Evolutionary conservation across 805 yeast species (phyloP), one percentile per base, ranked within the genome.

Genomic region (Torulaspora delbrueckii): DNA sequence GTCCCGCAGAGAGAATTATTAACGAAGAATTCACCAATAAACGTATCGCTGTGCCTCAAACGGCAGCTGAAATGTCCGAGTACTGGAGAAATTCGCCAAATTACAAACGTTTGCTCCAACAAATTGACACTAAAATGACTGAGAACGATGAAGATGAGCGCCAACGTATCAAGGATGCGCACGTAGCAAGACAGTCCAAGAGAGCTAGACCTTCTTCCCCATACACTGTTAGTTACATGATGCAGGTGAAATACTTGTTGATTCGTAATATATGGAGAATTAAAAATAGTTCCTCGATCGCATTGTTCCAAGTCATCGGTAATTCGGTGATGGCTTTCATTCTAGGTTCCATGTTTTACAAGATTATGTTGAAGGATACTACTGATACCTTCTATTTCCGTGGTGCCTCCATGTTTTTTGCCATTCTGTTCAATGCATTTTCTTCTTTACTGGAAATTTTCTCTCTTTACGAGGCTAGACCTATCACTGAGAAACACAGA

Each of bases 331-430:
- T 80, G 79, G 78, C 80, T 25, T 65, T 81, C 46, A 63, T 81
- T 31, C 60, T 77, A 36, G 71, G 81, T 26, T 80, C 86, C 1
- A 72, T 81, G 53, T 81, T 78, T 55, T 80, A 76, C 63, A 77
- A 79, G 53, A 56, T 78, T 51, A 62, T 59, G 50, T 41, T 46
- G 24, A 38, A 52, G 7, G 50, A 59, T 13, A 60, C 59, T 23
- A 75, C 85, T 0, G 63, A 56, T 0, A 72, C 79, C 2, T 75
- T 81, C 52, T 79, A 73, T 59, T 70, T 66, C 55, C 69, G 88
- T 58, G 75, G 81, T 55, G 79, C 87, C 34, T 74, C 82, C 37
- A 68, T 84, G 72, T 85, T 84, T 66, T 82, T 82, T 61, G 81
- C 84, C 18, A 72, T 78, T 37, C 68, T 81, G 57, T 81, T 79